Conservation (phyloP, 2,329 filamentous ascomycete species). For the Lasiodiplodia sp. region DNA sequence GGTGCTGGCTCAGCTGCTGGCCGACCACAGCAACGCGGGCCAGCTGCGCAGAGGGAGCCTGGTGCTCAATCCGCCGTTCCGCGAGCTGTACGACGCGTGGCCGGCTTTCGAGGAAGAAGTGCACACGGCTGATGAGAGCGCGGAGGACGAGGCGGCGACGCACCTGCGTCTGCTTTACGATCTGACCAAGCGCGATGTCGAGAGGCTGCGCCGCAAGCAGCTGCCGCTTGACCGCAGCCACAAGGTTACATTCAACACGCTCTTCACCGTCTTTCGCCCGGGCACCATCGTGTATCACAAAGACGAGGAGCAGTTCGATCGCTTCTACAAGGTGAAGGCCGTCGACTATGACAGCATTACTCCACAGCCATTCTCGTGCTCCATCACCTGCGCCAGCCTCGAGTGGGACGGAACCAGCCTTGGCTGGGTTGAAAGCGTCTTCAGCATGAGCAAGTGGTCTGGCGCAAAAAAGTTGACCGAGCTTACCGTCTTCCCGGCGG, state of each 20-base stretch:
- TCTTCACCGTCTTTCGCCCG: not conserved
- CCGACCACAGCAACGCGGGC: not conserved
- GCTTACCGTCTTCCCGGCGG: not conserved
- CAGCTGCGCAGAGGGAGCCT: not conserved
- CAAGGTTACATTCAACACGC: not conserved
- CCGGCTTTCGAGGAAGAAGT: not conserved
- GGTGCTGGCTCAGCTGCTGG: not conserved
- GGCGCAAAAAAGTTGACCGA: not conserved
- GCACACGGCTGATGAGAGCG: too few species aligned
- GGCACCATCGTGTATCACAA: not conserved
- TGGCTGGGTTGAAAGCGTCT: not conserved
- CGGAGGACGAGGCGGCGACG: not conserved
- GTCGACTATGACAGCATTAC: not conserved
- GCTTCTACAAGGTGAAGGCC: not conserved
- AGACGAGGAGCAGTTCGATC: not conserved
- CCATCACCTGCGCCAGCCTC: not conserved
- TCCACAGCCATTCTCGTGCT: not conserved
- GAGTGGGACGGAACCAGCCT: not conserved
- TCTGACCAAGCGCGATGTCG: not conserved
- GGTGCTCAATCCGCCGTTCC: not conserved
- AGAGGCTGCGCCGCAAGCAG: slow-evolving; percentile 7
- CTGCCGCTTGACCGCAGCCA: not conserved
- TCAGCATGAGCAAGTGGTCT: not conserved
- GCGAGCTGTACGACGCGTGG: slow-evolving; percentile 3
- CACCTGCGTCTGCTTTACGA: not conserved